A percentile compares a stretch with the other conserved stretches of the same genome.
phyloP scores from a whole-genome alignment of 2,329 filamentous ascomycete genomes.

The Exophiala mesophila region DNA sequence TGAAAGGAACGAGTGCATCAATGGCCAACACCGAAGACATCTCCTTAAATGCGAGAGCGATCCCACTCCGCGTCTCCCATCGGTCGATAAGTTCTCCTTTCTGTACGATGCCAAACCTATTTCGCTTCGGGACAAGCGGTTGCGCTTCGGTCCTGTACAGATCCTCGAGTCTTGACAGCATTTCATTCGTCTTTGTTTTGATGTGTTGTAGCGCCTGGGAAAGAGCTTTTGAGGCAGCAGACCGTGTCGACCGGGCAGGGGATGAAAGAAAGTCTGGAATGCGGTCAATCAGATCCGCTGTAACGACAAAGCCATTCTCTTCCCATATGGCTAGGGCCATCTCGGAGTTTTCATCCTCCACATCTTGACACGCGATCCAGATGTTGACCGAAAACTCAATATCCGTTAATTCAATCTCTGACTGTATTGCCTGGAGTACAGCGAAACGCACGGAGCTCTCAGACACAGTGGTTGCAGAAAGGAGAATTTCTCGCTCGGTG shows the following conservation, averaged over 20 bases:
- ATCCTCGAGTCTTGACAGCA: slow-evolving; percentile 62
- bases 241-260: slow-evolving; percentile 73
- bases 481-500: slow-evolving; percentile 69
- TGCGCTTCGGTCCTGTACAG: slow-evolving; percentile 76
- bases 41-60: slow-evolving; percentile 81
- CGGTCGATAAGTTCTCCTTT: slow-evolving; percentile 83
- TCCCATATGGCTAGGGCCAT: slow-evolving; percentile 89
- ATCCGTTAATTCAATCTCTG: slow-evolving; percentile 87
- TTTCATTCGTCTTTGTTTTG: slow-evolving; percentile 53
- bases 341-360: slow-evolving; percentile 78
- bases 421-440: slow-evolving; percentile 81
- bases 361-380: slow-evolving; percentile 89
- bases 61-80: slow-evolving; percentile 86
- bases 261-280: slow-evolving; percentile 76
- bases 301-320: slow-evolving; percentile 74
- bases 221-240: slow-evolving; percentile 75
- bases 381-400: slow-evolving; percentile 82
- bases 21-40: slow-evolving; percentile 66
- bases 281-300: slow-evolving; percentile 58
- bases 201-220: slow-evolving; percentile 66
- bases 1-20: slow-evolving; percentile 67
- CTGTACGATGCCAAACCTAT: slow-evolving; percentile 90
- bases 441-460: slow-evolving; percentile 76
- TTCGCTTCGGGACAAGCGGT: slow-evolving; percentile 74
- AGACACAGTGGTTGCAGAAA: slow-evolving; percentile 71